Evolutionary conservation across 345 rosid species (phyloP).

Genomic region (Eucalyptus marginata): DNA sequence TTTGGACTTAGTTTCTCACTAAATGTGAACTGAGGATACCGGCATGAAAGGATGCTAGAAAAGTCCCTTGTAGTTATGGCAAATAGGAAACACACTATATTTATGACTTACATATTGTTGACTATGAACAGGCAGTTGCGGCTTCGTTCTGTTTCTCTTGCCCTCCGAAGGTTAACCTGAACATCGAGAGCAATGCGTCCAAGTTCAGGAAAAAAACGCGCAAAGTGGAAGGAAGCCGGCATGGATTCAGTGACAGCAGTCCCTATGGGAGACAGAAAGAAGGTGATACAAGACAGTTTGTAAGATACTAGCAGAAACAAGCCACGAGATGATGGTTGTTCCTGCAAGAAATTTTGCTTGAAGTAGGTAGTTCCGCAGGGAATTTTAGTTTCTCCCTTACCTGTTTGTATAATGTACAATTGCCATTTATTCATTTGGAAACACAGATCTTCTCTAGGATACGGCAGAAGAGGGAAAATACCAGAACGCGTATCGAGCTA

Average conservation of each 20-base stretch:
- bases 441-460: not conserved
- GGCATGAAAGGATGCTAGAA: not conserved
- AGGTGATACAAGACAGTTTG: constrained; percentile 37
- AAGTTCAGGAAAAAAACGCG: constrained; percentile 60
- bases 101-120: not conserved
- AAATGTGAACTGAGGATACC: not conserved
- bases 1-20: not conserved
- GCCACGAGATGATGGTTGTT: not conserved
- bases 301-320: constrained; percentile 34
- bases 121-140: constrained; percentile 65
- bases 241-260: constrained; percentile 55
- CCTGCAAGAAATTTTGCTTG: constrained; percentile 7
- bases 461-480: not conserved
- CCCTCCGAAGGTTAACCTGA: constrained; percentile 82
- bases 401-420: not conserved
- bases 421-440: not conserved
- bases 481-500: not conserved
- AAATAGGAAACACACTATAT: not conserved
- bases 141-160: constrained; percentile 81
- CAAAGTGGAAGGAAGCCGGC: constrained; percentile 34
- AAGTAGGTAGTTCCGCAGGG: not conserved
- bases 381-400: not conserved
- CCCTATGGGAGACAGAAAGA: constrained; percentile 65
- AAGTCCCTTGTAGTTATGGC: not conserved
- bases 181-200: constrained; percentile 80